A percentile compares a stretch with the other conserved stretches of the same genome.
phyloP scores from a whole-genome alignment of 192 early-diverging fungal species.

The Backusella psychrophila region DNA sequence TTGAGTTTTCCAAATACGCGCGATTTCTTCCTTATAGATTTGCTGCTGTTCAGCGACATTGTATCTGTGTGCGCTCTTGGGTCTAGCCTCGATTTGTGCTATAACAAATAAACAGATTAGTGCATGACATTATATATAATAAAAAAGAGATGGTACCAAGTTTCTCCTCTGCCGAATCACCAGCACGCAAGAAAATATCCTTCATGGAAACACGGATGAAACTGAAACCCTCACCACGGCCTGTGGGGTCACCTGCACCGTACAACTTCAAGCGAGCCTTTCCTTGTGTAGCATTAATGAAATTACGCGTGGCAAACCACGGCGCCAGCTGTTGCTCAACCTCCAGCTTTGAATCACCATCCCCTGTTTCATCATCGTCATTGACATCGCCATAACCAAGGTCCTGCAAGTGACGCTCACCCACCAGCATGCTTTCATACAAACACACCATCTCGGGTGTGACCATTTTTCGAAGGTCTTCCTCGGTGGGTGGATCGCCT shows the following conservation, averaged over 20 bases:
- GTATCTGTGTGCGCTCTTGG: conserved; percentile 81
- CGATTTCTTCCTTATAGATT: conserved; percentile 92
- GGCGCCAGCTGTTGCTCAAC: conserved; percentile 94
- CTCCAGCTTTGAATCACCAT: conserved; percentile 67
- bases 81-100: conserved; percentile 77
- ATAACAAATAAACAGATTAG: neutral
- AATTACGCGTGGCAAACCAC: conserved; percentile 95
- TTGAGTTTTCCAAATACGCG: conserved; percentile 92
- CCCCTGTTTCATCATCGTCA: conserved; percentile 72
- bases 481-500: conserved; percentile 74
- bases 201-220: conserved; percentile 98
- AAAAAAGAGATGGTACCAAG: conserved; percentile 40
- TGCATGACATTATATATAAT: neutral
- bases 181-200: conserved; percentile 89
- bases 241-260: conserved; percentile 97
- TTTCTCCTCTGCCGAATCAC: conserved; percentile 82
- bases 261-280: conserved; percentile 96
- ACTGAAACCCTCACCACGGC: conserved; percentile 94
- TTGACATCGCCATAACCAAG: conserved; percentile 79
- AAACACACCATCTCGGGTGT: conserved; percentile 96
- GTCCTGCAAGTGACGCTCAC: conserved; percentile 88
- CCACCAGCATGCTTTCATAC: conserved; percentile 90
- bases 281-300: conserved; percentile 87
- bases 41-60: conserved; percentile 94
- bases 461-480: conserved; percentile 86